These are phyloP conservation scores for Candida patagonica DNA, from an alignment of 805 yeast species.

Conservation along the genomic window DNA sequence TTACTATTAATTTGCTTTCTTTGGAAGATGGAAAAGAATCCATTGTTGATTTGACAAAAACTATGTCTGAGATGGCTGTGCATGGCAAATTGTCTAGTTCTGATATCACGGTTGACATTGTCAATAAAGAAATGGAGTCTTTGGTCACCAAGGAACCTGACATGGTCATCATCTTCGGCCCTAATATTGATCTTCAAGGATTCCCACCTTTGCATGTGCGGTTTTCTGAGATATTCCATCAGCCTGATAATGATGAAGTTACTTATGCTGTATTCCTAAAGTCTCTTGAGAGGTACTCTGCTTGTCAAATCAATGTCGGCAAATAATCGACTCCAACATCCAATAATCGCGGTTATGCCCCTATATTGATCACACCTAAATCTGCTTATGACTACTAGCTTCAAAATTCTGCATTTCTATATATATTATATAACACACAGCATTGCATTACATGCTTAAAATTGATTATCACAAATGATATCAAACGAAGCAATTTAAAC, in stretches of 20 bases:
- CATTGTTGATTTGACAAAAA: conserved; percentile 77
- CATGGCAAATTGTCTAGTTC: conserved; percentile 48
- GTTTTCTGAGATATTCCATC: conserved; percentile 84
- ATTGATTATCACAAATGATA: too few relatives aligned
- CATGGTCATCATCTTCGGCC: conserved; percentile 72
- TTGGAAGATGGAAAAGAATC: conserved; percentile 82
- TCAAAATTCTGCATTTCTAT: too few relatives aligned
- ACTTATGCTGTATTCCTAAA: conserved; percentile 70
- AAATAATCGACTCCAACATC: conserved; percentile 41
- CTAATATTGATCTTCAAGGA: conserved; percentile 82
- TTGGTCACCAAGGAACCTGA: conserved; percentile 92
- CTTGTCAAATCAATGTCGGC: conserved; percentile 83
- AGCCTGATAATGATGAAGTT: conserved; percentile 71
- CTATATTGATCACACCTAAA: too few relatives aligned
- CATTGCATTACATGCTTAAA: too few relatives aligned
- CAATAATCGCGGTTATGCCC: too few relatives aligned
- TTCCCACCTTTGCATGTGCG: conserved; percentile 98
- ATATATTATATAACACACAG: too few relatives aligned
- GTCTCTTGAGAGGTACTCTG: conserved; percentile 42
- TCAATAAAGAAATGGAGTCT: conserved; percentile 47
- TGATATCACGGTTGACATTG: conserved; percentile 65
- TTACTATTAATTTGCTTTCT: conserved; percentile 60
- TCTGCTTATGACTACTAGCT: too few relatives aligned
- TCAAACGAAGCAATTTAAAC: too few relatives aligned
- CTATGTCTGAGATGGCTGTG: conserved; percentile 68